These are phyloP conservation scores for Elsinoe ampelina DNA, from an alignment of 2,329 filamentous ascomycete species.

Conservation along the genomic window DNA sequence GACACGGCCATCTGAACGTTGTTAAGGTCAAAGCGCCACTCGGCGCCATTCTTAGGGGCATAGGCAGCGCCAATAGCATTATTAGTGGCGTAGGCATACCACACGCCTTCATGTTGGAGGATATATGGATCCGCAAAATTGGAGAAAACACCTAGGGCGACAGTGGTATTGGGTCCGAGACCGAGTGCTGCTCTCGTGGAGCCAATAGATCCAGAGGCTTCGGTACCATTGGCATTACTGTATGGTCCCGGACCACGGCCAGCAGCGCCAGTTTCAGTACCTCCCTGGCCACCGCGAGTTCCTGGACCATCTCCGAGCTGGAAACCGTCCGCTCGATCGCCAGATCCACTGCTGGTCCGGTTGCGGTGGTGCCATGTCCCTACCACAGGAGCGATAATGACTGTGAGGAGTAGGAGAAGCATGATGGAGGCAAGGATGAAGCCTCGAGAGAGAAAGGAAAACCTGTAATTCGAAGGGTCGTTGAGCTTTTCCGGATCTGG, in stretches of 20 bases:
- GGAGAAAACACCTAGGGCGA: slow-evolving; percentile 1
- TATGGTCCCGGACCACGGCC: neutral
- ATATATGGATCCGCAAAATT: slow-evolving; percentile 34
- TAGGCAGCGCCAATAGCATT: slow-evolving; percentile 21
- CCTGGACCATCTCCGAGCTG: neutral
- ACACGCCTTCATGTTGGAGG: slow-evolving; percentile 25
- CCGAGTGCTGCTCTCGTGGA: neutral
- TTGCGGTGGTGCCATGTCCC: slow-evolving; percentile 13
- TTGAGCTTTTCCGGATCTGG: slow-evolving; percentile 8
- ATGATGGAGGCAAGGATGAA: slow-evolving; percentile 16
- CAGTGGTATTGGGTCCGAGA: neutral
- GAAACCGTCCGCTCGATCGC: slow-evolving; percentile 10
- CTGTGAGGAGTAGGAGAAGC: slow-evolving; percentile 19
- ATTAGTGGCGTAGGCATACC: slow-evolving; percentile 33
- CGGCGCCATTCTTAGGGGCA: slow-evolving; percentile 17
- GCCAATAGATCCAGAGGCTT: neutral
- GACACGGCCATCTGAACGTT: slow-evolving; percentile 33
- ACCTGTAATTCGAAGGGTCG: slow-evolving; percentile 15
- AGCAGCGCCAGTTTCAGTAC: neutral
- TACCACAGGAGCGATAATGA: slow-evolving; percentile 20
- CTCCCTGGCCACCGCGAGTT: neutral
- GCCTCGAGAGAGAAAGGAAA: slow-evolving; percentile 23
- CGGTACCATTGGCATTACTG: neutral
- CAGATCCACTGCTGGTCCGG: neutral
- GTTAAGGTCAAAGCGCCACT: slow-evolving; percentile 20